Conservation (phyloP, 2,329 filamentous ascomycete genomes). For the Trichoderma brevicompactum region DNA sequence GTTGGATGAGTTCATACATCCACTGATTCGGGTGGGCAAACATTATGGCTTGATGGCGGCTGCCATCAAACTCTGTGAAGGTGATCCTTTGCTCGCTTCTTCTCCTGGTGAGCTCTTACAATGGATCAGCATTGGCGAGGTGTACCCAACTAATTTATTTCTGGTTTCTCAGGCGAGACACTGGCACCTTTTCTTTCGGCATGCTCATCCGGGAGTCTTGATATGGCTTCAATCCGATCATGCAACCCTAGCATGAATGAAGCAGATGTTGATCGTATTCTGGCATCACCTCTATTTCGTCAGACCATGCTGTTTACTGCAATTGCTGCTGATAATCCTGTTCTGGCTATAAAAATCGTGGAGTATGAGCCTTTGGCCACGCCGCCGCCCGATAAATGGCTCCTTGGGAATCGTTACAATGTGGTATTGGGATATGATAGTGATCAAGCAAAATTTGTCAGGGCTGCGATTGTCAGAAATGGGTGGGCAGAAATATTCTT, state of each 20-base stretch:
- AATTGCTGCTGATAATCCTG: background rate
- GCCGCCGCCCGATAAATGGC: background rate
- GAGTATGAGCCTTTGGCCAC: background rate
- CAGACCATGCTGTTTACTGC: background rate
- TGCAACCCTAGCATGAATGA: background rate
- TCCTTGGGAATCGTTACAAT: background rate
- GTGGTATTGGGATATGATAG: background rate
- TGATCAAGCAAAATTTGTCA: background rate
- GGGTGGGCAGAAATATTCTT: background rate
- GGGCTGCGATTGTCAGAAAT: background rate
- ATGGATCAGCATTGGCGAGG: no score
- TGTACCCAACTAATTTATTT: background rate
- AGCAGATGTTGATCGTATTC: background rate
- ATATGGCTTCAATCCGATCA: constrained; percentile 3
- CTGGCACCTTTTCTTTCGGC: background rate
- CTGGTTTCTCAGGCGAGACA: background rate
- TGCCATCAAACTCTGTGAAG: background rate
- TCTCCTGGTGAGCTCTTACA: background rate
- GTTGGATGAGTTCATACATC: background rate
- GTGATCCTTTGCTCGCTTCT: background rate
- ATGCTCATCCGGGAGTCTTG: background rate
- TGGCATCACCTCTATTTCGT: background rate
- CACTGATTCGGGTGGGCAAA: background rate
- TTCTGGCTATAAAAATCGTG: background rate
- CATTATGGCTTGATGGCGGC: background rate